Evolutionary conservation across 192 early-diverging fungal species (phyloP).

Genomic region (Phycomyces nitens): DNA sequence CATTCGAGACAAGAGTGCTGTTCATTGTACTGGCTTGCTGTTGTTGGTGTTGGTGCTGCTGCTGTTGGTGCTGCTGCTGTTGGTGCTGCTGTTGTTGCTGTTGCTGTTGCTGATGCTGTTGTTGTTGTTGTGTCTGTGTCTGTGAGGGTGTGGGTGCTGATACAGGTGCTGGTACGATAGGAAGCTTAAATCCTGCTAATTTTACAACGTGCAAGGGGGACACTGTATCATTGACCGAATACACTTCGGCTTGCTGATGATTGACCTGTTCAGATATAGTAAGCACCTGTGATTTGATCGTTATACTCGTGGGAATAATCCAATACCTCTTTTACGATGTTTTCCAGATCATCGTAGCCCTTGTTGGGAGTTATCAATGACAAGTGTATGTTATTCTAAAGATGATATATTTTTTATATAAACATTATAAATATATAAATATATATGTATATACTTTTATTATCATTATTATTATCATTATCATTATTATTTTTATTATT

Average conservation of each 20-base stretch:
- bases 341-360: constrained; percentile 33
- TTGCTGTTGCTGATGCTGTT: too few species aligned
- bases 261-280: constrained; percentile 26
- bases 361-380: constrained; percentile 35
- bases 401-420: too few species aligned
- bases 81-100: too few species aligned
- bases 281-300: constrained; percentile 2
- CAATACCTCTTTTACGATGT: constrained; percentile 17
- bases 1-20: too few species aligned
- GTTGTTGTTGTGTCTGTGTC: too few species aligned
- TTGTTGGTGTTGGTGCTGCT: too few species aligned
- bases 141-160: too few species aligned
- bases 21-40: too few species aligned
- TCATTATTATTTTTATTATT: neutral
- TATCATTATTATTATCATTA: neutral
- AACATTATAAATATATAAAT: too few species aligned
- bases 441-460: too few species aligned
- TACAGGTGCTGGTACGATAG: constrained; percentile 11
- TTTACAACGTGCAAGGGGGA: constrained; percentile 42
- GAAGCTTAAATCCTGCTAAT: constrained; percentile 48
- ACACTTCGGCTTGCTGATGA: constrained; percentile 25
- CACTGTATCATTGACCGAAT: constrained; percentile 30
- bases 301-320: too few species aligned
- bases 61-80: too few species aligned
- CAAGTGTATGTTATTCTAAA: constrained; percentile 26